Evolutionary conservation across 2,329 filamentous ascomycete genomes (phyloP).

Genomic region (Verticillium longisporum): DNA sequence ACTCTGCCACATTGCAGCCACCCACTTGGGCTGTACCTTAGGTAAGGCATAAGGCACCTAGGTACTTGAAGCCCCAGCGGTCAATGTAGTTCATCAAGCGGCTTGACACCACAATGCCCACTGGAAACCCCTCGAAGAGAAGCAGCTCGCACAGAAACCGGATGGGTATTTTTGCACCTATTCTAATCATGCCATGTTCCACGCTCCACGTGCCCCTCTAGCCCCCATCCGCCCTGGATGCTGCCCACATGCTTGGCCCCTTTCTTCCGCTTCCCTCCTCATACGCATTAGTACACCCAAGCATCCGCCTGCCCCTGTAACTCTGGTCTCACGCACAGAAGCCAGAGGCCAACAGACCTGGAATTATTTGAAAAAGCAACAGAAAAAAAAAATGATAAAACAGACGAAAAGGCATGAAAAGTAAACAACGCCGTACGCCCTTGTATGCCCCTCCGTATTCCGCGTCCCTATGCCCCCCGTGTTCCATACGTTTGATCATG

Average conservation of each 20-base stretch:
- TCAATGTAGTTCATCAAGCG: no score
- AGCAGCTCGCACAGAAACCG: neutral
- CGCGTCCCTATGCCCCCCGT: neutral
- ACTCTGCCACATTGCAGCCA: no score
- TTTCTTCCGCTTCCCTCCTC: neutral
- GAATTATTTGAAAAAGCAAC: no score
- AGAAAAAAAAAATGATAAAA: no score
- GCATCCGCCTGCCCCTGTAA: no score
- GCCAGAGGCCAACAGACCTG: neutral
- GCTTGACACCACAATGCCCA: neutral
- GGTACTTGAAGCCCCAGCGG: no score
- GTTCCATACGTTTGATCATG: neutral
- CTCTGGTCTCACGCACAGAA: neutral
- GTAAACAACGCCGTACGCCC: neutral
- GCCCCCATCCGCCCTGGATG: neutral
- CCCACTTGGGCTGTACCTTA: no score
- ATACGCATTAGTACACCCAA: neutral
- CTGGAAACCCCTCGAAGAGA: neutral
- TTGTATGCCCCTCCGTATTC: neutral
- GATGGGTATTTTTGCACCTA: neutral
- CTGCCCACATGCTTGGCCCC: neutral
- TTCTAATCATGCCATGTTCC: neutral
- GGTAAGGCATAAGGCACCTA: no score
- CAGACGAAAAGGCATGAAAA: no score
- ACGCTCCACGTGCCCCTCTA: neutral